Evolutionary conservation across 108 stramenopile genomes (phyloP), one percentile per base, ranked within the genome.

Genomic region (Stephanodiscus triporus): DNA sequence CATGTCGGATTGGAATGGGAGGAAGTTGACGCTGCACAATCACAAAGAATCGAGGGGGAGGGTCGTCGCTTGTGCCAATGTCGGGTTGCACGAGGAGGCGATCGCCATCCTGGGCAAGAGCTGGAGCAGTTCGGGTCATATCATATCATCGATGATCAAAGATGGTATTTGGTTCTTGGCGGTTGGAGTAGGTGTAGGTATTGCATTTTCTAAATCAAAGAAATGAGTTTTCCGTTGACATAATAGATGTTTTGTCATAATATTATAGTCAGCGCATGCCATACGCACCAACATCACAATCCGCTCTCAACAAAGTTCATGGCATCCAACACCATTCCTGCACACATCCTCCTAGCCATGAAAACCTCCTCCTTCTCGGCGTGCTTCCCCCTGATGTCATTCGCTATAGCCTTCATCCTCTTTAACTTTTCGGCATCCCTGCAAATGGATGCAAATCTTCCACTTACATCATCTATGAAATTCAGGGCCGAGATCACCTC

Each of bases 231-330:
- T 16, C 43, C 16, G 16, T 45, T 16, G 43, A 4, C 13, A 16
- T 1, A 16, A 11, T 26, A 23, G 56, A 34, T 27, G 56, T 29
- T 16, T 5, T 34, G 2, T 4, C 27, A 4, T 30, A n/a, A n/a
- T n/a, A n/a, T n/a, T n/a, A 14, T 14, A 30, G 0, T 7, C 17
- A 14, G 14, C 5, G 27, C 30, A 57, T 29, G 8, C 2, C 17
- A 57, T 57, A 8, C 9, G 27, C 14, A 57, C 27, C 55, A 40
- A 17, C 13, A 50, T 69, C 37, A 80, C 32, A 84, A 73, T 66
- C 90, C 88, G 43, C 65, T 80, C 53, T 89, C 85, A 24, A 89
- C 75, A 64, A 89, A 93, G 36, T 85, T 81, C 90, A 93, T 91
- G 10, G 86, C 83, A 30, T 82, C 67, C 62, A 93, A 77, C 26